phyloP scores from a whole-genome alignment of 805 yeast genomes.

The Sugiyamaella americana region DNA sequence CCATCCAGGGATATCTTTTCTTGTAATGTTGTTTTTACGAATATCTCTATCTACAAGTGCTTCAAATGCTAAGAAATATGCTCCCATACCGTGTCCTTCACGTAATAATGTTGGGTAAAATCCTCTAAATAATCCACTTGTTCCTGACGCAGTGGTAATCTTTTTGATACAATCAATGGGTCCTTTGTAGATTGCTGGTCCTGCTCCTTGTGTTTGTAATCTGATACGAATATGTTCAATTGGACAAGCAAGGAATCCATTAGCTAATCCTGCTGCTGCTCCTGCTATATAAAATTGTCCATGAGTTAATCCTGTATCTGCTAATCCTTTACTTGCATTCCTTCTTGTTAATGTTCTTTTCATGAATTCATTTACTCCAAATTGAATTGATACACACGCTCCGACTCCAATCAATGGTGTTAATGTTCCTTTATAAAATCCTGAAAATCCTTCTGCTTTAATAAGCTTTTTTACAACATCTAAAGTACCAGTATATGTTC shows the following conservation, averaged over 20 bases:
- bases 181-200: slow-evolving; percentile 53
- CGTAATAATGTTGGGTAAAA: slow-evolving; percentile 74
- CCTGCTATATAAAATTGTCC: slow-evolving; percentile 78
- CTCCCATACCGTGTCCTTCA: slow-evolving; percentile 83
- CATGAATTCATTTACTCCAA: slow-evolving; percentile 92
- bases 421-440: slow-evolving; percentile 88
- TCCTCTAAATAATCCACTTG: slow-evolving; percentile 67
- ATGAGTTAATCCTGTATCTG: slow-evolving; percentile 39
- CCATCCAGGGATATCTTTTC: slow-evolving; percentile 83
- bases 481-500: slow-evolving; percentile 62
- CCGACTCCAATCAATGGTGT: slow-evolving; percentile 96
- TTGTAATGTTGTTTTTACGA: slow-evolving; percentile 38
- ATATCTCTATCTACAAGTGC: slow-evolving; percentile 69
- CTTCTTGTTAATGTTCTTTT: slow-evolving; percentile 59
- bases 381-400: slow-evolving; percentile 94
- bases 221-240: slow-evolving; percentile 94
- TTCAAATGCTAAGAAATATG: slow-evolving; percentile 83
- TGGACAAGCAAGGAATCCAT: slow-evolving; percentile 84
- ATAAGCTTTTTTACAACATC: slow-evolving; percentile 72
- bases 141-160: slow-evolving; percentile 41
- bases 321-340: slow-evolving; percentile 35
- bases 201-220: slow-evolving; percentile 77
- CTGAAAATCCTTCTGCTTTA: slow-evolving; percentile 73
- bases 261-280: slow-evolving; percentile 86
- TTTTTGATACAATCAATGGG: slow-evolving; percentile 67